Conservation (phyloP, 1,284 basidiomycete species). For the Rhodotorula sp. region DNA sequence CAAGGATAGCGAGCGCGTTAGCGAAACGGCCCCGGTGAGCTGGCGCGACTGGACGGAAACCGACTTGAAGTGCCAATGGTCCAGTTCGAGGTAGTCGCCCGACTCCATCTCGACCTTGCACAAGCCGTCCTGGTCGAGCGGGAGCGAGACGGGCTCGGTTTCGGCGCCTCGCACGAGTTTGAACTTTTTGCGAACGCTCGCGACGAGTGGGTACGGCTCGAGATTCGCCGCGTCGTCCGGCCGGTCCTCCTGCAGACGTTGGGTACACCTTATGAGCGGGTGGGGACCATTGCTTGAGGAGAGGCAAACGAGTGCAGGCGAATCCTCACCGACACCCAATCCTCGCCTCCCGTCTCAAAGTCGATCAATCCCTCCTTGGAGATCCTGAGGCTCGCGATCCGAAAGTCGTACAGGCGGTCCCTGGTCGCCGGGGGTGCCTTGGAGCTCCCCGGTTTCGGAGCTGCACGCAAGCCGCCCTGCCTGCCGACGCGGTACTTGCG, state of each 20-base stretch:
- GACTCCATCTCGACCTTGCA: neutral
- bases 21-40: neutral
- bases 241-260: constrained; percentile 2
- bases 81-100: constrained; percentile 16
- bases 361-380: constrained; percentile 28
- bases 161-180: neutral
- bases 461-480: constrained; percentile 3
- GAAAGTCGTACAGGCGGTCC: constrained; percentile 23
- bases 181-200: constrained; percentile 11
- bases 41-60: neutral
- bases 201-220: constrained; percentile 28
- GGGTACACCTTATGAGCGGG: too few relatives aligned
- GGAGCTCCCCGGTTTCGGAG: neutral
- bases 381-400: constrained; percentile 17
- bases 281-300: too few relatives aligned
- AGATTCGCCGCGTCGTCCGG: constrained; percentile 16
- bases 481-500: constrained; percentile 33
- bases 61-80: constrained; percentile 14
- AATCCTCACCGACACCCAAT: constrained; percentile 22
- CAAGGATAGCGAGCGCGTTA: neutral
- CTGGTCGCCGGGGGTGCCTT: constrained; percentile 4
- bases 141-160: neutral
- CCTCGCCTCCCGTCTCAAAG: constrained; percentile 9
- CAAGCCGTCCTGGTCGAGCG: neutral
- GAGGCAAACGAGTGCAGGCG: neutral